phyloP scores from a whole-genome alignment of 345 rosid species.

The Mallotus nudiflorus region DNA sequence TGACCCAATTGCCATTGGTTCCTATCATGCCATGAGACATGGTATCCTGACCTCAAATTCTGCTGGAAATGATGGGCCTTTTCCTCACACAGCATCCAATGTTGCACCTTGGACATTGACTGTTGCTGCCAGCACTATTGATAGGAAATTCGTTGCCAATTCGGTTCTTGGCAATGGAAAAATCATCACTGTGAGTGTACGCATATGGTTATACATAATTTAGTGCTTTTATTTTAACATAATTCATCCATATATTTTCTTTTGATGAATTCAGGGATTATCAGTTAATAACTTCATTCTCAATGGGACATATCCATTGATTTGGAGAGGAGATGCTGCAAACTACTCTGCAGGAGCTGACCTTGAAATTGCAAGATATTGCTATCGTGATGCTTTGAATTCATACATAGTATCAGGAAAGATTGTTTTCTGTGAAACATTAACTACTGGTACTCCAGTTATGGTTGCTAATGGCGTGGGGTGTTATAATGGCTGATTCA shows the following conservation, averaged over 20 bases:
- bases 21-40: constrained; percentile 39
- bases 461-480: constrained; percentile 25
- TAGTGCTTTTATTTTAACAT: background rate
- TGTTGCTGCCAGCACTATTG: constrained; percentile 41
- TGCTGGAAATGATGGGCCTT: constrained; percentile 40
- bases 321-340: constrained; percentile 42
- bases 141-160: constrained; percentile 31
- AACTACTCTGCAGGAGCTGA: constrained; percentile 34
- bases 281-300: constrained; percentile 19
- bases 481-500: constrained; percentile 26
- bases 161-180: constrained; percentile 40
- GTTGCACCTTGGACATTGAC: constrained; percentile 40
- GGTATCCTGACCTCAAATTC: constrained; percentile 37
- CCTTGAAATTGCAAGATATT: constrained; percentile 17
- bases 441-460: constrained; percentile 19
- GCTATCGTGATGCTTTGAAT: constrained; percentile 22
- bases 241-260: background rate
- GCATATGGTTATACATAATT: no score
- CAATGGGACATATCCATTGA: constrained; percentile 26
- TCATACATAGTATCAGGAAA: constrained; percentile 24
- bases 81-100: constrained; percentile 13
- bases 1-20: constrained; percentile 32
- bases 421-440: constrained; percentile 30
- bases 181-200: constrained; percentile 21
- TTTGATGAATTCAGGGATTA: constrained; percentile 2